phyloP scores from a whole-genome alignment of 2,329 filamentous ascomycete genomes.

The Aspergillus melleus region DNA sequence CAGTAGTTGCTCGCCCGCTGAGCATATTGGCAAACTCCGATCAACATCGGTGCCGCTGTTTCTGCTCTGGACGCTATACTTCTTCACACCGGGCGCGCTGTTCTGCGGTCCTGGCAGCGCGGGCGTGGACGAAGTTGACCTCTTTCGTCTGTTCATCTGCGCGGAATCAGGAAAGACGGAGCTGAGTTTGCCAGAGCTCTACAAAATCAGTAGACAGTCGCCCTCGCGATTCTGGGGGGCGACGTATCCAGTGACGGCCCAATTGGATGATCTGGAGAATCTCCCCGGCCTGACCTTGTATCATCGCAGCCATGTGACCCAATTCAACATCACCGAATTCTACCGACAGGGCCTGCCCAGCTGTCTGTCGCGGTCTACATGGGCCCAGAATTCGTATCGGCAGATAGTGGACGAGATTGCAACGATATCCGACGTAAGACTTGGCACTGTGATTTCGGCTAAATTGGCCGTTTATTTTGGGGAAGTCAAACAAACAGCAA shows the following conservation, averaged over 20 bases:
- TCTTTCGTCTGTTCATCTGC: constrained; percentile 24
- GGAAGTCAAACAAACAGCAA: background rate
- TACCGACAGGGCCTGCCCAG: constrained; percentile 11
- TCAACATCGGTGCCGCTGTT: constrained; percentile 27
- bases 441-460: background rate
- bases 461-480: no score
- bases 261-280: constrained; percentile 30
- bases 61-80: constrained; percentile 29
- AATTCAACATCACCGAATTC: constrained; percentile 27
- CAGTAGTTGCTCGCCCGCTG: background rate
- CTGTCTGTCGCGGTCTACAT: background rate
- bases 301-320: constrained; percentile 26
- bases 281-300: constrained; percentile 23
- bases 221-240: constrained; percentile 28
- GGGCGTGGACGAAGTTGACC: constrained; percentile 15
- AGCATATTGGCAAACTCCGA: constrained; percentile 13
- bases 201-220: constrained; percentile 27
- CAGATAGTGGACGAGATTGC: constrained; percentile 22
- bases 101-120: constrained; percentile 20
- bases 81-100: constrained; percentile 24
- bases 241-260: constrained; percentile 23
- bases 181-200: constrained; percentile 23
- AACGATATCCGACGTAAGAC: constrained; percentile 20
- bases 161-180: constrained; percentile 11
- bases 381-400: constrained; percentile 11